Base-by-base conservation (phyloP, 1,284 basidiomycete genomes). In the Melampsora medusae region DNA sequence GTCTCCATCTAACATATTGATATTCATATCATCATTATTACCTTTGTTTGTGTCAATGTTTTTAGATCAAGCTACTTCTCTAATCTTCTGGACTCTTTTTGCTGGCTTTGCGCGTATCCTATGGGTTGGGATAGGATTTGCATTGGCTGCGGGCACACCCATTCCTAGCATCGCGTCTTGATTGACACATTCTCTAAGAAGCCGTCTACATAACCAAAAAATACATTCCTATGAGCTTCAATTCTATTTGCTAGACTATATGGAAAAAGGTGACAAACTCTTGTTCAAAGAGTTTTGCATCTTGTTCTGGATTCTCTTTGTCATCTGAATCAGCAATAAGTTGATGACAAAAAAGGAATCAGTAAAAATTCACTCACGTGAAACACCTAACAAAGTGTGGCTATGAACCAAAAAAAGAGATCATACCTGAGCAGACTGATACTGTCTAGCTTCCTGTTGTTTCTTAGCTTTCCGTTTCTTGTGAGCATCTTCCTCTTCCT, bases 321-420 rank as follows among this genome's bases (percentile, higher is more conserved):
- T 75, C 56, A 46, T 75, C 72, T 4, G 56, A 67, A 61, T 67
- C 49, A 16, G 72, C 59, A 60, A 75, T 56, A 61, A 75, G n/a
- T n/a, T n/a, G n/a, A 19, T n/a, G 7, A 22, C 19, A n/a, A 25
- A 28, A 35, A 60, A 61, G n/a, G 48, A 6, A 46, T 64, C 60
- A 68, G 22, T 31, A 35, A 22, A 22, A 31, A 19, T 46, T 10
- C 19, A 28, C 28, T 56, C 2, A 10, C 53, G 5, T 12, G 10
- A 42, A 42, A 42, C 10, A 12, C 10, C 50, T 33, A 14, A 56
- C n/a, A n/a, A n/a, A n/a, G n/a, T n/a, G n/a, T 17, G 5, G 6
- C 12, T 35, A 22, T 42, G 0, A 53, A 66, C 14, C 28, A 4
- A 31, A 59, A 22, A 35, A 53, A 53, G 28, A 7, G 46, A 31